phyloP scores from a whole-genome alignment of 2,329 filamentous ascomycete species.

The Sclerotinia spermophila region DNA sequence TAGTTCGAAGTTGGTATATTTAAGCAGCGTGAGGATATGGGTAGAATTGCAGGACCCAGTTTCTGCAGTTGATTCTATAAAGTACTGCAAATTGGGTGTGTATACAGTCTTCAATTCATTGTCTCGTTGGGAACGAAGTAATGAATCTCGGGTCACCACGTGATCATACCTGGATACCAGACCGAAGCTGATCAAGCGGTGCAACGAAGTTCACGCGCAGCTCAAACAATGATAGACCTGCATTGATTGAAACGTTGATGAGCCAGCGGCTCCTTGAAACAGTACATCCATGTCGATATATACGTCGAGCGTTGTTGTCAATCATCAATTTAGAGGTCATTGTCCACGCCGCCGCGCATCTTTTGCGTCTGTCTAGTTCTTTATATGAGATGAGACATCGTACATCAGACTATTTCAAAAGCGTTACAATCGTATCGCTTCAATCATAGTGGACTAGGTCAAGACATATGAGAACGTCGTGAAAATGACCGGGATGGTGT shows the following conservation, averaged over 20 bases:
- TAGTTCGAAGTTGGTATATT: not conserved
- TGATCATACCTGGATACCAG: not conserved
- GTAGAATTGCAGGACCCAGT: not conserved
- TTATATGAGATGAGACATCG: not conserved
- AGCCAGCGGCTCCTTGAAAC: too few species aligned
- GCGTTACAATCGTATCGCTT: not conserved
- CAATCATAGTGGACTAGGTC: too few species aligned
- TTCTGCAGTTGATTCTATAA: not conserved
- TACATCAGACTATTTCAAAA: not conserved
- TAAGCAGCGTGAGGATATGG: not conserved
- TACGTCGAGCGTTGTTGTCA: rapidly evolving
- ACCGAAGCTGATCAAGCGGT: not conserved
- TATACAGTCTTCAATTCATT: not conserved
- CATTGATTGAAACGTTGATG: rapidly evolving
- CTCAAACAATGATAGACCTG: not conserved
- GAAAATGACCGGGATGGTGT: not conserved
- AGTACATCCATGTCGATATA: not conserved
- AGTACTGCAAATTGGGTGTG: not conserved
- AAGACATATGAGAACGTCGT: not conserved
- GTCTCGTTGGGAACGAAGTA: not conserved
- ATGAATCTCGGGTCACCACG: not conserved
- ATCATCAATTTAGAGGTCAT: not conserved
- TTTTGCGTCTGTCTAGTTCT: not conserved
- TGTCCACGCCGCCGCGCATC: not conserved
- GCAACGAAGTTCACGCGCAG: not conserved